A percentile compares a stretch with the other conserved stretches of the same genome.
phyloP scores from a whole-genome alignment of 495 filamentous ascomycete species.

The Lasiosphaeria ovina region DNA sequence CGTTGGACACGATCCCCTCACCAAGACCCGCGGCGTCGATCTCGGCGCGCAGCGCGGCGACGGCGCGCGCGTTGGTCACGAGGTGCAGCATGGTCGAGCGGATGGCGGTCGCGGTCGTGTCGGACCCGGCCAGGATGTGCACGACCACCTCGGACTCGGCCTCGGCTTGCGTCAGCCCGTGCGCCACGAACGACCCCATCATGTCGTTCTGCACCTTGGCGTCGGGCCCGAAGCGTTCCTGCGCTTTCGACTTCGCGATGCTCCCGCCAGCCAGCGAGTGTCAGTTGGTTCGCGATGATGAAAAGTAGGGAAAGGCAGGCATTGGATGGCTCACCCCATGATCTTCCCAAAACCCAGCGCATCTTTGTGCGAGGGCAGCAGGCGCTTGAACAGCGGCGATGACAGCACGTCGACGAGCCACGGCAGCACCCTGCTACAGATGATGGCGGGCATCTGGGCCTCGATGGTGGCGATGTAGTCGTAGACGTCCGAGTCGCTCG shows the following conservation, averaged over 20 bases:
- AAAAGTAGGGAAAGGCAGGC: too few relatives aligned
- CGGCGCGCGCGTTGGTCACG: constrained; percentile 37
- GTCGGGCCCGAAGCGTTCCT: constrained; percentile 7
- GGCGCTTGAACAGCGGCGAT: constrained; percentile 52
- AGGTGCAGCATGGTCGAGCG: constrained; percentile 55
- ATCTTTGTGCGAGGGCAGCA: constrained; percentile 57
- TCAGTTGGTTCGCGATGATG: too few relatives aligned
- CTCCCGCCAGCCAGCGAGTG: too few relatives aligned
- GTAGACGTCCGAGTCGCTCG: constrained; percentile 54
- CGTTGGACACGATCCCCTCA: constrained; percentile 30
- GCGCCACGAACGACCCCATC: constrained; percentile 44
- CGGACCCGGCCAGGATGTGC: constrained; percentile 48
- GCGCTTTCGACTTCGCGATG: too few relatives aligned
- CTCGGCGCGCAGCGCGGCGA: constrained; percentile 52
- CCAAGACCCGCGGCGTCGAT: constrained; percentile 40
- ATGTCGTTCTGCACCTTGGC: constrained; percentile 37
- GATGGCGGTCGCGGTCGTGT: constrained; percentile 62
- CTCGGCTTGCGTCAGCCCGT: constrained; percentile 44
- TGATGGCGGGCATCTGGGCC: constrained; percentile 46
- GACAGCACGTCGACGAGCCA: constrained; percentile 54
- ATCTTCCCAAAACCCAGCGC: constrained; percentile 50
- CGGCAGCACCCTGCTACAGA: constrained; percentile 54
- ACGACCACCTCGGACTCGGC: constrained; percentile 38
- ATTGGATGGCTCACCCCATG: constrained; percentile 35
- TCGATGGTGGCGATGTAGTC: constrained; percentile 55